Base-by-base conservation (phyloP, 129 eudicot genomes). In the Rutidosis leptorrhynchoides region DNA sequence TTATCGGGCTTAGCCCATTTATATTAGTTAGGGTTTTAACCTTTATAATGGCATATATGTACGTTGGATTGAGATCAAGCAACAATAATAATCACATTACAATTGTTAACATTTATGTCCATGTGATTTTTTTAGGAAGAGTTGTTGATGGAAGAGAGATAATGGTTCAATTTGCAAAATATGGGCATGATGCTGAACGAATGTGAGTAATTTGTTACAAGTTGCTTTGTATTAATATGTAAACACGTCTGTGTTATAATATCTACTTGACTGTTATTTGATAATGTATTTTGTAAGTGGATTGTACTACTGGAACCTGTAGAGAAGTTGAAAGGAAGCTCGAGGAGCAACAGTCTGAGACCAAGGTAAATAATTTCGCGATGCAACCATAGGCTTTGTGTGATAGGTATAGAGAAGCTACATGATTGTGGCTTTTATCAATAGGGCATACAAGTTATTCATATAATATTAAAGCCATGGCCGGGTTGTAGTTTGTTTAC, bases 71-170 rank as follows among this genome's bases (percentile, higher is more conserved):
- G n/a, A n/a, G n/a, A n/a, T n/a, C n/a, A n/a, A n/a, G n/a, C n/a
- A n/a, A n/a, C n/a, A n/a, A n/a, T n/a, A n/a, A n/a, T n/a, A n/a
- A n/a, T n/a, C n/a, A n/a, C n/a, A n/a, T n/a, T n/a, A n/a, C n/a
- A n/a, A n/a, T n/a, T n/a, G n/a, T n/a, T n/a, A n/a, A n/a, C n/a
- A n/a, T n/a, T n/a, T n/a, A n/a, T n/a, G n/a, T n/a, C n/a, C n/a
- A n/a, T 62, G 6, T 30, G 11, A 17, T 9, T 61, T 19, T 42
- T 46, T 49, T 65, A 93, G 99, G 99, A 45, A 82, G 81, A 76
- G 81, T 83, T 64, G 98, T 92, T 83, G 98, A 92, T 82, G 98
- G 98, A 3, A 73, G 96, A 77, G 98, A 92, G 83, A 92, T 92
- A 19, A 88, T 83, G 95, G 98, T 92, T 73, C 96, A 92, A 42